These are phyloP conservation scores for Aureobasidium sp. DNA, from an alignment of 2,329 filamentous ascomycete species.

Conservation along the genomic window DNA sequence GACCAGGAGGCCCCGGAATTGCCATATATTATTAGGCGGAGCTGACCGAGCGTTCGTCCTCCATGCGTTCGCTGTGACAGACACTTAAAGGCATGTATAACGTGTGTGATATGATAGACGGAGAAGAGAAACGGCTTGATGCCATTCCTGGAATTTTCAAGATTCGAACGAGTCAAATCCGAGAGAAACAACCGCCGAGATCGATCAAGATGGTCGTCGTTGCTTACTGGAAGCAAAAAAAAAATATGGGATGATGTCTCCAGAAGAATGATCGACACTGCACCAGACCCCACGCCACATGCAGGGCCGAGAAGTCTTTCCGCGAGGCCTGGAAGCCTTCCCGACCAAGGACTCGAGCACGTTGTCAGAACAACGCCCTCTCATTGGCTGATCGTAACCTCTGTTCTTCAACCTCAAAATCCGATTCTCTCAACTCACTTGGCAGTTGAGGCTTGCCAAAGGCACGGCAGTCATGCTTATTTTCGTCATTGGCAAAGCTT, in stretches of 20 bases:
- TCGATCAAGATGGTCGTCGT: background rate
- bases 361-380: background rate
- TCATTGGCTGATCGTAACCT: background rate
- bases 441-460: constrained; percentile 6
- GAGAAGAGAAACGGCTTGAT: background rate
- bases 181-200: background rate
- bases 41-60: background rate
- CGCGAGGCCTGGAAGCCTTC: constrained; percentile 2
- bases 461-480: background rate
- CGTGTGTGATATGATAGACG: background rate
- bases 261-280: background rate
- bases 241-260: constrained; percentile 8
- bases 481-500: constrained; percentile 6
- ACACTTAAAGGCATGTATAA: background rate
- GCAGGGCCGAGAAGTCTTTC: constrained; percentile 7
- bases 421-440: background rate
- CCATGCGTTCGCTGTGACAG: background rate
- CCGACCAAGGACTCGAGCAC: constrained; percentile 8
- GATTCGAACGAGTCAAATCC: background rate
- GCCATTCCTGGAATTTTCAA: background rate
- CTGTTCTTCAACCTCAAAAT: background rate
- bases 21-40: constrained; percentile 5
- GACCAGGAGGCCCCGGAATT: background rate
- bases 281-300: constrained; percentile 2
- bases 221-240: constrained; percentile 2